Evolutionary conservation across 83 land plant genomes (phyloP).

Genomic region (Thuja plicata): DNA sequence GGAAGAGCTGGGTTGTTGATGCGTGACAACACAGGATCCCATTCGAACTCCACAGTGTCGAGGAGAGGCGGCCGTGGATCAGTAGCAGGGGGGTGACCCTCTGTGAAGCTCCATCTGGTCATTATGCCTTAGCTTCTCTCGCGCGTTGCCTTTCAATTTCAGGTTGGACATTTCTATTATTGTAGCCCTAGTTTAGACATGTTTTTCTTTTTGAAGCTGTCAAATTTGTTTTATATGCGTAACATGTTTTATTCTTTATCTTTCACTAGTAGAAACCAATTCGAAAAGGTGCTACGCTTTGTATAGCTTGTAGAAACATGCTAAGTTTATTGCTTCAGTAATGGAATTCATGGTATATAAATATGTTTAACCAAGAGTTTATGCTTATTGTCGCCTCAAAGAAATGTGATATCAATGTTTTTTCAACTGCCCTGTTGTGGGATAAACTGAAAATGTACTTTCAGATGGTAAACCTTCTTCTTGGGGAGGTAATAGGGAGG

Average conservation of each 20-base stretch:
- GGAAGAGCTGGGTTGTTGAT: no score
- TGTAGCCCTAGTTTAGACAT: neutral
- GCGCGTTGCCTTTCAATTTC: slow-evolving; percentile 34
- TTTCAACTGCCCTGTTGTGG: no score
- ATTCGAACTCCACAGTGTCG: no score
- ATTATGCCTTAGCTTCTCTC: slow-evolving; percentile 23
- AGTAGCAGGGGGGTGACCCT: slow-evolving; percentile 69
- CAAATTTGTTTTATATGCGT: neutral
- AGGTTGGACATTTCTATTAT: neutral
- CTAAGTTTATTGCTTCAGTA: neutral
- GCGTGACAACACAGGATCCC: no score
- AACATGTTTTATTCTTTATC: neutral
- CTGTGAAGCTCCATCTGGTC: slow-evolving; percentile 77
- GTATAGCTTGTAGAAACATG: neutral
- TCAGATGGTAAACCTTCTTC: neutral
- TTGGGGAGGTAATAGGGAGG: neutral
- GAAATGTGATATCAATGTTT: no score
- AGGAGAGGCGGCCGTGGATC: slow-evolving; percentile 34
- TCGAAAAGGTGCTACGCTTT: neutral
- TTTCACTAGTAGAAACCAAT: neutral
- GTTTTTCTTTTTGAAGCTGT: neutral
- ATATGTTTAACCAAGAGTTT: no score
- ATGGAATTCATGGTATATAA: neutral
- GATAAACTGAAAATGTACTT: no score
- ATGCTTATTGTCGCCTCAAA: no score